Conservation (phyloP, 257 asterid genomes). For the Asclepias syriaca region DNA sequence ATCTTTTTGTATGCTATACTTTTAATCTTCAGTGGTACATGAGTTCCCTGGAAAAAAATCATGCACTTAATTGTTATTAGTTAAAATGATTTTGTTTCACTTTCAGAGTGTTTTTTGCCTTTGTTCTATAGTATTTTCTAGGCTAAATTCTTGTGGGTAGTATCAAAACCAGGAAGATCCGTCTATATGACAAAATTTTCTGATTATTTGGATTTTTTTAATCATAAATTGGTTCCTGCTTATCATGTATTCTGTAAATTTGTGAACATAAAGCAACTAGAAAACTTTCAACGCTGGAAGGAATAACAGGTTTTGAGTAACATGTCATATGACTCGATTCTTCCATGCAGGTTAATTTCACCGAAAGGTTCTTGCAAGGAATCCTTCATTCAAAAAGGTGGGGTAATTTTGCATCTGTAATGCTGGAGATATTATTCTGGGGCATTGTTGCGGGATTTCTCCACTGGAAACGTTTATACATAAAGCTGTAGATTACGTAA, state of each 20-base stretch:
- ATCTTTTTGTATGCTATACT: background rate
- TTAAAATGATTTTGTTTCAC: background rate
- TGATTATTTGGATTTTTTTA: no score
- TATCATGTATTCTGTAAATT: background rate
- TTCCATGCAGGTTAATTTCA: conserved; percentile 47
- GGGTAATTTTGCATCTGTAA: conserved; percentile 69
- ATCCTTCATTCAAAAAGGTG: conserved; percentile 51
- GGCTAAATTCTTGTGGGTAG: no score
- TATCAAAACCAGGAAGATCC: no score
- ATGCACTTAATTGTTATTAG: background rate
- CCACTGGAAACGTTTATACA: conserved; percentile 57
- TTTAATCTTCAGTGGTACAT: background rate
- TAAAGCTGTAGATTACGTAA: conserved; percentile 36
- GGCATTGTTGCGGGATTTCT: conserved; percentile 65
- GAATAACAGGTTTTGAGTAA: background rate
- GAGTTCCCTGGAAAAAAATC: background rate
- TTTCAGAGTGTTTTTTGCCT: background rate
- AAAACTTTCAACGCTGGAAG: background rate
- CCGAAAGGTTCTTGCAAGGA: conserved; percentile 45
- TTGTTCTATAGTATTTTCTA: no score
- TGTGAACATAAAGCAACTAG: background rate
- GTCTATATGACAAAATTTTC: no score
- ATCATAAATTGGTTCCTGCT: background rate
- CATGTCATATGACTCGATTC: background rate
- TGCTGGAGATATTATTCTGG: conserved; percentile 79